Percentiles rank a stretch among this genome's conserved stretches.
Evolutionary conservation across 805 yeast genomes (phyloP).

Genomic region (Cyberlindnera veronae): DNA sequence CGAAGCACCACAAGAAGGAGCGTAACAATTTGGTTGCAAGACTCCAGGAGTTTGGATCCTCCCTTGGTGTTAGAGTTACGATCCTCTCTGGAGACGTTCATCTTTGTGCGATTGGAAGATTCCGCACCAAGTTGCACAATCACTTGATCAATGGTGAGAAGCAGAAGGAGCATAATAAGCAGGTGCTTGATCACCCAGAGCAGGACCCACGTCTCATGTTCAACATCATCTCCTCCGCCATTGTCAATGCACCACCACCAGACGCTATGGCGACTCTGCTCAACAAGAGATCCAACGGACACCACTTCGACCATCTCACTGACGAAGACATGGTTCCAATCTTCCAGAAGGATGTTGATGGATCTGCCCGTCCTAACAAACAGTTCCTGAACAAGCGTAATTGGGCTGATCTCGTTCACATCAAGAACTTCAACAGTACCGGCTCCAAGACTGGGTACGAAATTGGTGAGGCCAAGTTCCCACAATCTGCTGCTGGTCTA

Average conservation of each 20-base stretch:
- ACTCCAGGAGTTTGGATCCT: conserved; percentile 64
- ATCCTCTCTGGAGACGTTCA: conserved; percentile 94
- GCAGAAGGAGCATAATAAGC: conserved; percentile 36
- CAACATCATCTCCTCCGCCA: conserved; percentile 87
- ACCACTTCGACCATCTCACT: conserved; percentile 59
- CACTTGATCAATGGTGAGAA: conserved; percentile 35
- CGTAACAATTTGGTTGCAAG: conserved; percentile 64
- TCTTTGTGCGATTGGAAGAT: conserved; percentile 76
- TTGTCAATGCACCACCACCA: conserved; percentile 91
- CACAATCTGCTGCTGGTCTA: conserved; percentile 37
- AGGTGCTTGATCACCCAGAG: conserved; percentile 49
- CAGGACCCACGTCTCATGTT: conserved; percentile 72
- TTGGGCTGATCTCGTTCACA: conserved; percentile 65
- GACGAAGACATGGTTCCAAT: conserved; percentile 82
- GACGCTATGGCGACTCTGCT: conserved; percentile 74
- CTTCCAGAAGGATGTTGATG: conserved; percentile 59
- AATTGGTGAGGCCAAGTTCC: conserved; percentile 33
- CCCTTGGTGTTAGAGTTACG: conserved; percentile 68
- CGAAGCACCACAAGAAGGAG: conserved; percentile 80
- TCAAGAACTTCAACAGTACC: conserved; percentile 33
- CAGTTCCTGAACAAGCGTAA: conserved; percentile 64
- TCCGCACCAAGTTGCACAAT: conserved; percentile 53
- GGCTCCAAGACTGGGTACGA: conserved; percentile 24
- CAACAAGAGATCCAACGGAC: conserved; percentile 60
- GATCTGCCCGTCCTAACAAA: conserved; percentile 42